A percentile compares a stretch with the other conserved stretches of the same genome.
These are phyloP conservation scores for Geotrichum klebahnii DNA, from an alignment of 1,139 yeast genomes.

Conservation along the genomic window DNA sequence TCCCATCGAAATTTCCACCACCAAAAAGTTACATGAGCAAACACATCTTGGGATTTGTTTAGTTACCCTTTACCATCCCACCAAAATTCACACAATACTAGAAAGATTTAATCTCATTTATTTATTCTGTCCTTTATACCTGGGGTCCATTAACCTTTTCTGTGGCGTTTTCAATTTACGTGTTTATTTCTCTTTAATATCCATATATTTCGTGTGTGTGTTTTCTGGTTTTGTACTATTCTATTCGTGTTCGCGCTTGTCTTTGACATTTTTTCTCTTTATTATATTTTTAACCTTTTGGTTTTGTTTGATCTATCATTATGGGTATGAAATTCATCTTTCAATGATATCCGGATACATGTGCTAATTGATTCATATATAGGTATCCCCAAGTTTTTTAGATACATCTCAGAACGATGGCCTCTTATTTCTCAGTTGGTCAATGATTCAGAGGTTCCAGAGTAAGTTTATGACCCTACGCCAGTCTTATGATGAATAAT, in stretches of 20 bases:
- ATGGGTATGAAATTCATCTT: too few relatives aligned
- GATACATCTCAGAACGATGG: slow-evolving; percentile 98
- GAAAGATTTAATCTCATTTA: neutral
- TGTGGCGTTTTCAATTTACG: neutral
- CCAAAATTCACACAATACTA: neutral
- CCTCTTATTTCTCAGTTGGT: slow-evolving; percentile 88
- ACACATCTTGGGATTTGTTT: too few relatives aligned
- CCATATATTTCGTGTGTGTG: neutral
- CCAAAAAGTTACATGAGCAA: too few relatives aligned
- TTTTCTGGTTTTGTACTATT: neutral
- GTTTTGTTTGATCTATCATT: neutral
- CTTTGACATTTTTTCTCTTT: neutral
- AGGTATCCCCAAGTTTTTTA: slow-evolving; percentile 95
- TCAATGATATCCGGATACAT: neutral
- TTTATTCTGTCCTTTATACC: neutral
- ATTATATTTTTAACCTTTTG: neutral
- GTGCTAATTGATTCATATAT: slow-evolving; percentile 1
- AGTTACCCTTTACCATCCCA: neutral
- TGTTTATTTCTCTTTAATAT: neutral
- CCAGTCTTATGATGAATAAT: neutral
- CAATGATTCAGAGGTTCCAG: slow-evolving; percentile 82
- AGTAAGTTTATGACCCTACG: slow-evolving; percentile 41
- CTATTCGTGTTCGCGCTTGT: neutral
- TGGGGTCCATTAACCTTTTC: neutral
- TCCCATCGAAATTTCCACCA: slow-evolving; percentile 1